Evolutionary conservation across 1,284 basidiomycete genomes (phyloP).

Genomic region (Ceratorhiza oryzae-sativae): DNA sequence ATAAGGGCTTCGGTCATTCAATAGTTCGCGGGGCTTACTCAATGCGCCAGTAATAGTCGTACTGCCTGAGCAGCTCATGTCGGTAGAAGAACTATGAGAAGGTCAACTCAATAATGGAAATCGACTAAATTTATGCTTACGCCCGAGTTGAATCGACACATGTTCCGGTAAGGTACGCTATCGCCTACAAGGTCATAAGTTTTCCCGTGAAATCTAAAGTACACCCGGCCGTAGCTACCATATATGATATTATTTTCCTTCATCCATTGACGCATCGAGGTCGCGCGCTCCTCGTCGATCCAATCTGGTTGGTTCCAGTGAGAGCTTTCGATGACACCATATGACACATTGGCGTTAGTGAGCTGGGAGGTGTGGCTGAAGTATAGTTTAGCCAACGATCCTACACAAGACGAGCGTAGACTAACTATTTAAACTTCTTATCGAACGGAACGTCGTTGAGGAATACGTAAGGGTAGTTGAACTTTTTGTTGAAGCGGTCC

Average conservation of each 20-base stretch:
- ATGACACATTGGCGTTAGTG: conserved; percentile 54
- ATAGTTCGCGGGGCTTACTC: conserved; percentile 53
- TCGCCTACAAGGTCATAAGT: conserved; percentile 51
- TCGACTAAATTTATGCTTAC: conserved; percentile 50
- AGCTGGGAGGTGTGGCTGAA: conserved; percentile 43
- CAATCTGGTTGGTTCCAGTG: conserved; percentile 72
- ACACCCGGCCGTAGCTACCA: conserved; percentile 47
- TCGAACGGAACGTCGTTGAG: conserved; percentile 54
- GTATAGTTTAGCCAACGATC: neutral
- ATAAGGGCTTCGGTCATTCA: neutral
- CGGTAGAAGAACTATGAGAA: conserved; percentile 59
- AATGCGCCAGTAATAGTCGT: conserved; percentile 72
- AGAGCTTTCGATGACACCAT: conserved; percentile 62
- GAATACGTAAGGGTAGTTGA: conserved; percentile 55
- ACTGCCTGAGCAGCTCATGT: conserved; percentile 57
- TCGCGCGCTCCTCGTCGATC: conserved; percentile 73
- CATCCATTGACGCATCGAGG: conserved; percentile 64
- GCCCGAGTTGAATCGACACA: conserved; percentile 71
- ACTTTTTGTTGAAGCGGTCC: conserved; percentile 52
- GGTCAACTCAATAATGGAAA: conserved; percentile 25
- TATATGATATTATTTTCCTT: conserved; percentile 64
- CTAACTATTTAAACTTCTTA: conserved; percentile 53
- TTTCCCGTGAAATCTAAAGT: neutral
- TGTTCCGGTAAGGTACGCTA: conserved; percentile 66
- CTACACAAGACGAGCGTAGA: neutral